phyloP scores from a whole-genome alignment of 345 rosid genomes.

The Salix viminalis region DNA sequence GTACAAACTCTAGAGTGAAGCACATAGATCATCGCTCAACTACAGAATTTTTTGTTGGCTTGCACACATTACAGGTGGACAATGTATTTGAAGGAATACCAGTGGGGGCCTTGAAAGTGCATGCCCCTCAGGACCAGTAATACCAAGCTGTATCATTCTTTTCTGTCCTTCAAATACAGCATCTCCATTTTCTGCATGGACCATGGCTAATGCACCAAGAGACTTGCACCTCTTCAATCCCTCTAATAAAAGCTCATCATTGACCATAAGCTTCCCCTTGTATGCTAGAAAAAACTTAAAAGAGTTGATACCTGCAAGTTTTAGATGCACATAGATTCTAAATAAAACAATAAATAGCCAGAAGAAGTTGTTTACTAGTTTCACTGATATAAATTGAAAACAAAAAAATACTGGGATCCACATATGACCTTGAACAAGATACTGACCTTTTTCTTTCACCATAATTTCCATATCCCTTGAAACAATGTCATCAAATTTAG shows the following conservation, averaged over 20 bases:
- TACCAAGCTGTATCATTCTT: slow-evolving; percentile 86
- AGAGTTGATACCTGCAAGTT: slow-evolving; percentile 79
- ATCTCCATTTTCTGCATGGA: slow-evolving; percentile 99
- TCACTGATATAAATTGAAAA: background rate
- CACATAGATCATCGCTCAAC: background rate
- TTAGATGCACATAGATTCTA: background rate
- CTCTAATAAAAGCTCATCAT: slow-evolving; percentile 74
- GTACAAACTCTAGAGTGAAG: background rate
- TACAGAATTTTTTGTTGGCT: background rate
- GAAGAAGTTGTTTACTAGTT: background rate
- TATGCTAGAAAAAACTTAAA: slow-evolving; percentile 96
- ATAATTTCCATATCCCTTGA: slow-evolving; percentile 80
- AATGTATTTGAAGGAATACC: slow-evolving; percentile 43
- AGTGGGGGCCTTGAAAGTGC: slow-evolving; percentile 87
- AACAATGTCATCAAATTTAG: slow-evolving; percentile 84
- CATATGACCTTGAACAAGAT: background rate
- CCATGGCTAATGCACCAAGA: slow-evolving; percentile 97
- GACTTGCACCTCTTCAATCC: slow-evolving; percentile 85
- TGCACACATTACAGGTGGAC: background rate
- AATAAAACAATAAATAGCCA: background rate
- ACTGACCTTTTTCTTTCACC: slow-evolving; percentile 80
- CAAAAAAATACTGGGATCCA: background rate
- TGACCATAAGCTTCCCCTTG: slow-evolving; percentile 79
- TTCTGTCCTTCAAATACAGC: slow-evolving; percentile 92
- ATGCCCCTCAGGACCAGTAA: slow-evolving; percentile 97